Base-by-base conservation (phyloP, 352 stramenopile species). In the Phytopythium chamaehyphon region DNA sequence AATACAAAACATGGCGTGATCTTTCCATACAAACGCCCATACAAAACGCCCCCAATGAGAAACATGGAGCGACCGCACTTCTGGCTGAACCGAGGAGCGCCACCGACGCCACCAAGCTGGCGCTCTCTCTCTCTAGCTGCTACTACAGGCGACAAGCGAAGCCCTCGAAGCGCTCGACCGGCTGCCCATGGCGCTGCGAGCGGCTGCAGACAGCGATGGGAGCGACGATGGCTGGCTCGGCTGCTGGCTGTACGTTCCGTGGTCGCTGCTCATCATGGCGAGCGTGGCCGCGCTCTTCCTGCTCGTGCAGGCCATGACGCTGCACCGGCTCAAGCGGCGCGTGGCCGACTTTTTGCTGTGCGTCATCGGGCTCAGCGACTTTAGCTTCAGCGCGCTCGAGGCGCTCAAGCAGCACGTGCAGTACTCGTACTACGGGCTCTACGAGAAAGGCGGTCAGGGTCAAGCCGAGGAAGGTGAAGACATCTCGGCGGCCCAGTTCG, bases 331-430 rank as follows among this genome's bases (percentile, higher is more conserved):
- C 26, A 89, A 89, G 71, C 73, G 69, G 22, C 75, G 78, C 51
- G 68, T 86, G 60, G 73, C 78, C 45, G 78, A 89, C 62, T 64
- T 89, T 43, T 57, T 89, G 38, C 63, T 89, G 16, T 74, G 73
- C 43, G 71, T 82, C 44, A 89, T 89, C 54, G 78, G 71, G 7
- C 50, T 86, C 24, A 77, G 67, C 18, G 78, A 89, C 56, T 49
- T 85, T 22, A 40, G 51, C 51, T 89, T 89, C 46, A 54, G 68
- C 24, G 59, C 19, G 23, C 53, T 86, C 22, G 78, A 87, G 43
- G 62, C 64, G 37, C 59, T 82, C 37, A 76, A 77, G 40, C 70
- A 86, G 44, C 51, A 70, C 31, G 43, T 68, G 33, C 53, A 63
- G 23, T 40, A 69, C 22, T 73, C 70, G 33, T 88, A 88, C 59